phyloP scores from a whole-genome alignment of 768 basidiomycete genomes.

The Paxillus ammoniavirescens region DNA sequence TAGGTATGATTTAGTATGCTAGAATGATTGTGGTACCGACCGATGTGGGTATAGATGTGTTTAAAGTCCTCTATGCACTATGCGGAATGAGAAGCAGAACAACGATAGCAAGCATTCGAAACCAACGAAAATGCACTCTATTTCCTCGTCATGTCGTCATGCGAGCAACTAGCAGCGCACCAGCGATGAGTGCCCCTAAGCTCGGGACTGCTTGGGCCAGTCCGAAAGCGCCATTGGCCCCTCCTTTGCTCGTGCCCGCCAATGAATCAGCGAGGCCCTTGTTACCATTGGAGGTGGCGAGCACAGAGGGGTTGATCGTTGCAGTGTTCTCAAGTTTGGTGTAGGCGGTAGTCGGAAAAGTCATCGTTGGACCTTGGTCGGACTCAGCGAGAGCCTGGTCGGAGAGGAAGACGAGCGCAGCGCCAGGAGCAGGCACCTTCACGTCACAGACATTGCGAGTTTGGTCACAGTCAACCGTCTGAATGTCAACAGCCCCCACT shows the following conservation, averaged over 20 bases:
- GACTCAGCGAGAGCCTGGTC: constrained; percentile 37
- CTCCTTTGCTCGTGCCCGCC: constrained; percentile 8
- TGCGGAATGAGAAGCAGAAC: background rate
- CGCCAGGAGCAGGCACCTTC: constrained; percentile 65
- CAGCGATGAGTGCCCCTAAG: constrained; percentile 11
- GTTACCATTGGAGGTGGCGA: constrained; percentile 68
- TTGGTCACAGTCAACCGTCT: constrained; percentile 60
- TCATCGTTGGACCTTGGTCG: constrained; percentile 35
- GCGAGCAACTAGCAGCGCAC: constrained; percentile 12
- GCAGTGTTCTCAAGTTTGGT: constrained; percentile 56
- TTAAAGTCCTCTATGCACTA: no score
- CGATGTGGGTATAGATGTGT: no score
- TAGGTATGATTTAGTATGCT: no score
- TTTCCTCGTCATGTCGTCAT: background rate
- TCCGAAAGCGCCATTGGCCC: background rate
- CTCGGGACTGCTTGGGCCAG: constrained; percentile 11
- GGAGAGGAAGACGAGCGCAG: constrained; percentile 73
- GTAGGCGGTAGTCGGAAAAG: constrained; percentile 57
- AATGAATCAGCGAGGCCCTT: constrained; percentile 27
- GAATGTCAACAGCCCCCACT: constrained; percentile 50
- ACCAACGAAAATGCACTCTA: constrained; percentile 9
- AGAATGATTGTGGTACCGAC: no score
- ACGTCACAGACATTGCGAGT: constrained; percentile 53
- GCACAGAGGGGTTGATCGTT: constrained; percentile 49
- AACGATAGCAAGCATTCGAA: constrained; percentile 11